These are phyloP conservation scores for Penicillium parvum DNA, from an alignment of 495 filamentous ascomycete species.

Conservation along the genomic window DNA sequence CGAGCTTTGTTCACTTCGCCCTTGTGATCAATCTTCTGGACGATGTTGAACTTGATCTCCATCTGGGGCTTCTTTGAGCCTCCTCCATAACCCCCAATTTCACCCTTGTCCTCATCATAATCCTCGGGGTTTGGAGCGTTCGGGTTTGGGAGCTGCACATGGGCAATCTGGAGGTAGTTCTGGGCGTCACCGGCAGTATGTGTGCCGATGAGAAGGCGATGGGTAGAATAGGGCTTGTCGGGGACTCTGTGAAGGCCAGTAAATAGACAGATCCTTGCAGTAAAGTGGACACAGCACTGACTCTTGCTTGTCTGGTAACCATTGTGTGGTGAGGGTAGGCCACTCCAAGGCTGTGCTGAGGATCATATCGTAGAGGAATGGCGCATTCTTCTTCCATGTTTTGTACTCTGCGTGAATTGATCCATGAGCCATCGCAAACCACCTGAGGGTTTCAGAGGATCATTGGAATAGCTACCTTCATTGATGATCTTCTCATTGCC, in stretches of 20 bases:
- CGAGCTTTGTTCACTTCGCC: slow-evolving; percentile 98
- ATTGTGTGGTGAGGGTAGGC: slow-evolving; percentile 96
- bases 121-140: slow-evolving; percentile 68
- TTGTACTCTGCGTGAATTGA: slow-evolving; percentile 73
- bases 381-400: slow-evolving; percentile 99
- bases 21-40: slow-evolving; percentile 94
- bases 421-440: neutral
- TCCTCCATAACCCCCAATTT: slow-evolving; percentile 86
- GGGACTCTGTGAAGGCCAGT: slow-evolving; percentile 48
- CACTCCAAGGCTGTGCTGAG: slow-evolving; percentile 92
- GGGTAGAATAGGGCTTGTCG: slow-evolving; percentile 81
- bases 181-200: slow-evolving; percentile 83
- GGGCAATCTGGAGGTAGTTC: slow-evolving; percentile 93
- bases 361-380: slow-evolving; percentile 97
- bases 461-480: slow-evolving; percentile 56
- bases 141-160: slow-evolving; percentile 83
- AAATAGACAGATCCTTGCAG: neutral
- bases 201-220: slow-evolving; percentile 89
- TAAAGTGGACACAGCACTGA: slow-evolving; percentile 32
- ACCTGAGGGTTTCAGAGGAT: neutral
- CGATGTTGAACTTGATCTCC: slow-evolving; percentile 76
- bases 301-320: slow-evolving; percentile 94
- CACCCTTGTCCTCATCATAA: slow-evolving; percentile 86
- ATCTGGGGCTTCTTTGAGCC: slow-evolving; percentile 61
- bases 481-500: slow-evolving; percentile 85